Evolutionary conservation across 139 green algal species (phyloP), one percentile per base, ranked within the genome.

Genomic region (Haematococcus lacustris): DNA sequence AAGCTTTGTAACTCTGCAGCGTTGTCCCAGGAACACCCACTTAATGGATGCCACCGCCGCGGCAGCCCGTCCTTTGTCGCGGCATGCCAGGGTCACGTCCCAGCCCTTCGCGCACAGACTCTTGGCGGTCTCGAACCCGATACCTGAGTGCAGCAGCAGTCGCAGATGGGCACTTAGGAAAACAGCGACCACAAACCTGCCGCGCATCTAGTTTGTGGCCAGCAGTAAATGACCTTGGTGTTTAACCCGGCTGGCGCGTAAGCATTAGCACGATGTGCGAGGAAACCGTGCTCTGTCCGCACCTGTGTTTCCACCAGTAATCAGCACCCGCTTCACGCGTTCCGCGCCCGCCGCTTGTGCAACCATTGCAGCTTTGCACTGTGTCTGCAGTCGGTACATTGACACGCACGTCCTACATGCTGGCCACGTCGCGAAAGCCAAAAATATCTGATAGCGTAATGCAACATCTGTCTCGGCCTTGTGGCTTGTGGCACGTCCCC

Each of bases 61-160:
- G 2, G 76, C 62, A 1, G 73, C 88, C 62, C 89, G 89, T 25
- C 62, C 70, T 13, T 71, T 17, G 51, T 90, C 69, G 6, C 90
- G 62, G 74, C 83, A 92, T 17, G 78, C 88, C 35, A 95, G 78
- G 3, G 86, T 84, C 1, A 91, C 86, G 1, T 80, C 43, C 59
- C 85, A 91, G 26, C 83, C 86, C 47, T 91, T 39, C 3, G 59
- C 33, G 0, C 63, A 61, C 37, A 95, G 77, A 3, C 68, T 76
- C 53, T 84, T 85, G 3, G 89, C 89, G 1, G 89, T 91, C 62
- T 93, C 83, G 47, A 87, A 90, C 0, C 91, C 90, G 30, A 94
- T 94, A 66, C 86, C 85, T 71, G 80, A 76, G 60, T 7, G 25
- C n/a, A 57, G 3, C 2, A 17, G 17, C 32, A 6, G 47, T 39